Conservation (phyloP, 2,329 filamentous ascomycete genomes). For the Xylariaceae sp. region DNA sequence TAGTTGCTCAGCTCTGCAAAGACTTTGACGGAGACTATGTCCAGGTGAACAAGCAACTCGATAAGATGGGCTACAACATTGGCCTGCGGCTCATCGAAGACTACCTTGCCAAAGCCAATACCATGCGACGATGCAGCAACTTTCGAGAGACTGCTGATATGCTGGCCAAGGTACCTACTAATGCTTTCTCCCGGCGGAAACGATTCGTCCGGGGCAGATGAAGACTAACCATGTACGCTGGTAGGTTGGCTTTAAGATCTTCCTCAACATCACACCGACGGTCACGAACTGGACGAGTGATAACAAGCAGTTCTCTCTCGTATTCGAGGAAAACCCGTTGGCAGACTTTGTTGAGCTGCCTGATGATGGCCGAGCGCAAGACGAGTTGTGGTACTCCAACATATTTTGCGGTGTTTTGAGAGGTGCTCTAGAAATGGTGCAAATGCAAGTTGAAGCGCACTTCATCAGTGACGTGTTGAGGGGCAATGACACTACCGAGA, state of each 20-base stretch:
- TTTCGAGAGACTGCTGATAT: slow-evolving; percentile 96
- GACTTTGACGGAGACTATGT: slow-evolving; percentile 92
- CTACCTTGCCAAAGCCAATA: slow-evolving; percentile 92
- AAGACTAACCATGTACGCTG: slow-evolving; percentile 19
- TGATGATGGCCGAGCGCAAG: slow-evolving; percentile 90
- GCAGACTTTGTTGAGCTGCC: slow-evolving; percentile 97
- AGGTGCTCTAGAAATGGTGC: slow-evolving; percentile 94
- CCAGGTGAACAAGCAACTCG: slow-evolving; percentile 95
- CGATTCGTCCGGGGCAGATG: not conserved
- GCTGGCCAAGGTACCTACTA: slow-evolving; percentile 70
- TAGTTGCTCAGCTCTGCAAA: slow-evolving; percentile 92
- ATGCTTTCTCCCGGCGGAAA: not conserved
- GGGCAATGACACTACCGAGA: slow-evolving; percentile 94
- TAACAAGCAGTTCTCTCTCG: slow-evolving; percentile 90
- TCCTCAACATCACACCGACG: slow-evolving; percentile 90
- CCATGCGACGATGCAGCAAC: slow-evolving; percentile 80
- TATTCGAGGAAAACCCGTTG: slow-evolving; percentile 95
- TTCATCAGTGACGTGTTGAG: slow-evolving; percentile 91
- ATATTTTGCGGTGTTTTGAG: slow-evolving; percentile 90
- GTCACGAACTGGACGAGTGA: slow-evolving; percentile 95
- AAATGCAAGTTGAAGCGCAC: slow-evolving; percentile 97
- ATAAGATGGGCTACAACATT: slow-evolving; percentile 99
- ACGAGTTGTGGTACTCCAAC: slow-evolving; percentile 98
- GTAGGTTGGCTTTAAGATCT: slow-evolving; percentile 97
- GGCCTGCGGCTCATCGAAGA: slow-evolving; percentile 93